Conservation (phyloP, 2,329 filamentous ascomycete species). For the Xylariaceae sp. region DNA sequence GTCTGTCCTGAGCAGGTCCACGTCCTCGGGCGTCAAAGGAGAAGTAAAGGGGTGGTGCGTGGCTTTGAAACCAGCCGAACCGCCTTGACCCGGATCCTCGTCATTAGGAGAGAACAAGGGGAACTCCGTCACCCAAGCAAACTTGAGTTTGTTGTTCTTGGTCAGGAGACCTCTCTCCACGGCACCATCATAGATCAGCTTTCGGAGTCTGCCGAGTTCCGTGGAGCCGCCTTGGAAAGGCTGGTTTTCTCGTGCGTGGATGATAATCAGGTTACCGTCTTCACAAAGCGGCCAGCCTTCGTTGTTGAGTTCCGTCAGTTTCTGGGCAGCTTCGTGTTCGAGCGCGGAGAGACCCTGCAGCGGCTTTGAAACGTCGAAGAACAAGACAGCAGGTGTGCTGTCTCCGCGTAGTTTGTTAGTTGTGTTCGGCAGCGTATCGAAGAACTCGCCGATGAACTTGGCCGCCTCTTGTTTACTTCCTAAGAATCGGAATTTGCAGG, state of each 20-base stretch:
- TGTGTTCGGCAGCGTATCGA: constrained; percentile 56
- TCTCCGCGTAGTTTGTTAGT: constrained; percentile 61
- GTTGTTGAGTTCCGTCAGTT: constrained; percentile 22
- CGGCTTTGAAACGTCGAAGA: constrained; percentile 69
- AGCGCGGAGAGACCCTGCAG: constrained; percentile 63
- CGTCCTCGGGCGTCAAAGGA: constrained; percentile 64
- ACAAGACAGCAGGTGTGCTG: constrained; percentile 74
- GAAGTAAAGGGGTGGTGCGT: constrained; percentile 97
- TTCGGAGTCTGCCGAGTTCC: constrained; percentile 65
- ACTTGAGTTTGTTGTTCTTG: constrained; percentile 50
- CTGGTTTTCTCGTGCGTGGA: constrained; percentile 68
- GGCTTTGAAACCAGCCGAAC: constrained; percentile 70
- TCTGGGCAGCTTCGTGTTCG: constrained; percentile 25
- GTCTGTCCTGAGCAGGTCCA: constrained; percentile 66
- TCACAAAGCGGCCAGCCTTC: constrained; percentile 38
- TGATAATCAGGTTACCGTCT: constrained; percentile 72
- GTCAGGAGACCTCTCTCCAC: constrained; percentile 56
- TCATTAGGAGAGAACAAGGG: constrained; percentile 77
- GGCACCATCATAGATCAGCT: constrained; percentile 62
- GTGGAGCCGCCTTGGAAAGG: constrained; percentile 65
- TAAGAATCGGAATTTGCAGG: constrained; percentile 60
- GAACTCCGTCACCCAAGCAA: constrained; percentile 85
- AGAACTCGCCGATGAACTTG: constrained; percentile 54
- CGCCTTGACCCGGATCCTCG: constrained; percentile 71
- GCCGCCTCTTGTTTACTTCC: constrained; percentile 40